phyloP scores from a whole-genome alignment of 139 green algal species.

The Dunaliella sp. region DNA sequence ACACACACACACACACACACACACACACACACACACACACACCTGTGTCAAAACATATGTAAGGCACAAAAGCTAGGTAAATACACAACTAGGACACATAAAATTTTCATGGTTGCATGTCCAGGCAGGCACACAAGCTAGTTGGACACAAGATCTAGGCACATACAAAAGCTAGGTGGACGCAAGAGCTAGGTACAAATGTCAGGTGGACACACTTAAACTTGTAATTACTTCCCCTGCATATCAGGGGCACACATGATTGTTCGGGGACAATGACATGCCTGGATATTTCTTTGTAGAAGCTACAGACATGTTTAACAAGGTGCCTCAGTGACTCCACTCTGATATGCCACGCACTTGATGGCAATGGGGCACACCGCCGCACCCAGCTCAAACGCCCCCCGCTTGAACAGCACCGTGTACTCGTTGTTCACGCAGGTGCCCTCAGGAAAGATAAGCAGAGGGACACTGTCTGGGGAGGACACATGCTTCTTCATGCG shows the following conservation, averaged over 20 bases:
- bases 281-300: too few species aligned
- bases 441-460: constrained; percentile 98
- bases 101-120: not conserved
- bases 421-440: constrained; percentile 99
- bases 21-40: not conserved
- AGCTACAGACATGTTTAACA: too few species aligned
- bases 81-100: not conserved
- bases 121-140: too few species aligned
- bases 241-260: too few species aligned
- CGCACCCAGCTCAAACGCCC: constrained; percentile 88
- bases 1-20: not conserved
- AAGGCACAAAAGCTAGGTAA: not conserved
- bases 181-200: too few species aligned
- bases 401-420: constrained; percentile 98
- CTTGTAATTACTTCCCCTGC: too few species aligned
- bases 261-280: too few species aligned
- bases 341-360: constrained; percentile 76
- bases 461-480: constrained; percentile 68
- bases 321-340: too few species aligned
- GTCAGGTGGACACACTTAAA: not conserved
- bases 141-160: too few species aligned
- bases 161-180: too few species aligned
- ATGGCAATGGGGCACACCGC: constrained; percentile 90
- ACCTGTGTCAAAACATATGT: constrained; percentile 46
- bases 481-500: constrained; percentile 83